Conservation (phyloP, 371 early-diverging fungal species). For the Mortierella sp. region DNA sequence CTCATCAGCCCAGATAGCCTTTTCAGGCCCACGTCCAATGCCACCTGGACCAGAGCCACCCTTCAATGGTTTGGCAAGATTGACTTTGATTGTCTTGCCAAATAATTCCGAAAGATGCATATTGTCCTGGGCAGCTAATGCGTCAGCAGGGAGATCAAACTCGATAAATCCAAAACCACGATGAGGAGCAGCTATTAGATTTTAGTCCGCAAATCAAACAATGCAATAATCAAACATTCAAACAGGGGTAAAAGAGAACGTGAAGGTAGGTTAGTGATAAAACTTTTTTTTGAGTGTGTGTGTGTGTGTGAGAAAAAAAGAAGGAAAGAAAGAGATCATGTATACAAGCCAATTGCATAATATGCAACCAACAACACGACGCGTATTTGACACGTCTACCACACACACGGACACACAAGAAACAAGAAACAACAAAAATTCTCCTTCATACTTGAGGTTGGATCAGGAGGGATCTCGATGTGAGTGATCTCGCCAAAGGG, state of each 20-base stretch:
- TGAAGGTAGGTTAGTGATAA: background rate
- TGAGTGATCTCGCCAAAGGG: conserved; percentile 97
- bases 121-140: conserved; percentile 92
- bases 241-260: background rate
- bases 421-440: background rate
- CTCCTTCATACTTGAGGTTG: conserved; percentile 68
- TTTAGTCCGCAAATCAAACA: background rate
- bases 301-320: background rate
- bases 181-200: conserved; percentile 70
- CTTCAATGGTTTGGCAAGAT: conserved; percentile 82
- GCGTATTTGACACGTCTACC: too few relatives aligned
- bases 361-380: too few relatives aligned
- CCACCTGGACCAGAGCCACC: conserved; percentile 74
- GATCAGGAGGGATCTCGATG: conserved; percentile 87
- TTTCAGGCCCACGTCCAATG: conserved; percentile 35
- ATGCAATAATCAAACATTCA: background rate
- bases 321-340: background rate
- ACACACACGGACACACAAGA: conserved; percentile 9
- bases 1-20: conserved; percentile 80
- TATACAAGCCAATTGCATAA: background rate
- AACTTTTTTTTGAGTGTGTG: background rate
- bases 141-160: conserved; percentile 89
- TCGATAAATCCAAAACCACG: conserved; percentile 97
- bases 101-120: conserved; percentile 92
- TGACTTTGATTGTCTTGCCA: conserved; percentile 92